These are phyloP conservation scores for Fusarium burgessii DNA, from an alignment of 2,329 filamentous ascomycete genomes.

Conservation along the genomic window DNA sequence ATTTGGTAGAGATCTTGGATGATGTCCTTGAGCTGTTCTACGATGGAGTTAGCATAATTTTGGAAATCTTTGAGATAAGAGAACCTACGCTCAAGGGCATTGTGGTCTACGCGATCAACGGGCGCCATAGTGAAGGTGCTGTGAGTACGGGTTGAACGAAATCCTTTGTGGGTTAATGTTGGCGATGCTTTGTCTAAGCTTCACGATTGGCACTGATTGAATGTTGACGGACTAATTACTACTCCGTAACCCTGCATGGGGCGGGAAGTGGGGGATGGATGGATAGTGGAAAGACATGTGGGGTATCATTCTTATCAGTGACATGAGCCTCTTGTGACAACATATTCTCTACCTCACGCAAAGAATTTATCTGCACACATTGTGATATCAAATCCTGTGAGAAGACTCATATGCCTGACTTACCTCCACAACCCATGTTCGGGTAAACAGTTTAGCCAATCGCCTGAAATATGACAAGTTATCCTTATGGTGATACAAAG, in stretches of 20 bases:
- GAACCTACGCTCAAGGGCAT: slow-evolving; percentile 55
- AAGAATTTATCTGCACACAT: no score
- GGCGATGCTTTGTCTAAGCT: slow-evolving; percentile 2
- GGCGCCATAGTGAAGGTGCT: slow-evolving; percentile 54
- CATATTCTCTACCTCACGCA: background rate
- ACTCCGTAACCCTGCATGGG: slow-evolving; percentile 6
- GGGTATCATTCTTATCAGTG: slow-evolving; percentile 26
- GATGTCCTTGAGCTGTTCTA: slow-evolving; percentile 70
- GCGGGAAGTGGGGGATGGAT: slow-evolving; percentile 29
- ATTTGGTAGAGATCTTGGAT: slow-evolving; percentile 74
- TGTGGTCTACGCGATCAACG: slow-evolving; percentile 54
- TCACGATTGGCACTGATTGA: background rate
- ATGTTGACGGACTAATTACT: slow-evolving; percentile 25
- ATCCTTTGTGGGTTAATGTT: slow-evolving; percentile 8
- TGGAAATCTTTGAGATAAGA: no score
- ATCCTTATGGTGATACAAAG: background rate
- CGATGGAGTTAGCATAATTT: slow-evolving; percentile 7
- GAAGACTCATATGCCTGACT: no score
- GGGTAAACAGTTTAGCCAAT: background rate
- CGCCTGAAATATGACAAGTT: background rate
- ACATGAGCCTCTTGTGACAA: background rate
- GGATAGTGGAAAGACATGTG: background rate
- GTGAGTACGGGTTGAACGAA: slow-evolving; percentile 2
- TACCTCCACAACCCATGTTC: background rate
- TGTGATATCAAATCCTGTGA: no score